Base-by-base conservation (phyloP, 768 basidiomycete genomes). In the Pilatotrama ljubarskyi region DNA sequence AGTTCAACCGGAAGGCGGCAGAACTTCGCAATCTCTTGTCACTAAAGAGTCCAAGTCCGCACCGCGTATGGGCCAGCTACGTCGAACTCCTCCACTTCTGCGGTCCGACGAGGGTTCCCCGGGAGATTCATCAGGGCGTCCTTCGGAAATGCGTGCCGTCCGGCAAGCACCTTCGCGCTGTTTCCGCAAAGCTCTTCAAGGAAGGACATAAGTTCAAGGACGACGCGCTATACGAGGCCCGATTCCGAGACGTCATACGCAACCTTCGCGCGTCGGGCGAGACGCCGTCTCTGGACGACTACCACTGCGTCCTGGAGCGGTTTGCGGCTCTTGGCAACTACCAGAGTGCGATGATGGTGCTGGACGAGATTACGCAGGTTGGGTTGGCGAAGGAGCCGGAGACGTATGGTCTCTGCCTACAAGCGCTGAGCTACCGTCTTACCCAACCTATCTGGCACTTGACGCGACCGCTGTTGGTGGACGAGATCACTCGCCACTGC, bases 271-370 rank as follows among this genome's bases (percentile, higher is more conserved):
- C 77, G 38, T 67, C 80, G 13, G 85, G 84, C 2, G 66, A 68
- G 55, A 69, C 72, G 57, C 80, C 73, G 13, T 66, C 69, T 13
- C 58, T 87, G 52, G 82, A 84, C 2, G 92, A 93, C 70, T 93
- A 88, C 70, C 80, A 92, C 69, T 86, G 86, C 67, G 75, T 94
- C 59, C 70, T 94, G 51, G 79, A 82, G 61, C 88, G 91, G 61
- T 91, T 91, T 60, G 87, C 90, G 35, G 84, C 86, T 0, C 83
- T 84, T 3, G 92, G 91, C n/a, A 82, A 93, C 66, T 77, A 84
- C 64, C 67, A 76, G 20, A 89, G 87, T 10, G 79, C 81, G 25
- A 76, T 82, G 69, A 70, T 80, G 37, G 82, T 92, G 13, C 84
- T 89, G 67, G 72, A 78, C 43, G 89, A 91, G 66, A 70, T 93